Conservation (phyloP, 2,329 filamentous ascomycete species). For the Fusarium virguliforme region DNA sequence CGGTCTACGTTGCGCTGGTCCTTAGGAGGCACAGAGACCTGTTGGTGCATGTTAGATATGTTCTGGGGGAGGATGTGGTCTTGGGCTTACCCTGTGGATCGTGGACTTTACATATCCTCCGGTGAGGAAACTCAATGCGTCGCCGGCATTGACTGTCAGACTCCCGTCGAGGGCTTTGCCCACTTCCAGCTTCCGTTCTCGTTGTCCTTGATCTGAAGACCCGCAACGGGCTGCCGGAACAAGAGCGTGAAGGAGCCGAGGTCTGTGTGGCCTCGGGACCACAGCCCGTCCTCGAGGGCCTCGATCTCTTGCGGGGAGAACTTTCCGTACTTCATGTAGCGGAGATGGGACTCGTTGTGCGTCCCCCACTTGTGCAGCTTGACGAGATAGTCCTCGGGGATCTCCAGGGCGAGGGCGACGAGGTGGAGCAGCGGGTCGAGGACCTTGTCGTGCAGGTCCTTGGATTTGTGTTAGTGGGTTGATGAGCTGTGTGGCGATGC, state of each 20-base stretch:
- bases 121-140: slow-evolving; percentile 65
- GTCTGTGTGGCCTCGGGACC: slow-evolving; percentile 69
- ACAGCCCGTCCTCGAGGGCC: slow-evolving; percentile 60
- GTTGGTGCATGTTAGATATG: background rate
- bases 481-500: no score
- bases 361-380: slow-evolving; percentile 70
- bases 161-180: slow-evolving; percentile 66
- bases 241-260: slow-evolving; percentile 70
- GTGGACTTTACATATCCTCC: slow-evolving; percentile 64
- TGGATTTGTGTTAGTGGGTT: background rate
- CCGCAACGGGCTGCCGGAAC: slow-evolving; percentile 72
- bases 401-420: slow-evolving; percentile 73
- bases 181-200: slow-evolving; percentile 66
- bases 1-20: slow-evolving; percentile 64
- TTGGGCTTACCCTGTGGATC: slow-evolving; percentile 56
- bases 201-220: slow-evolving; percentile 68
- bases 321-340: slow-evolving; percentile 73
- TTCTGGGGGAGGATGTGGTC: background rate
- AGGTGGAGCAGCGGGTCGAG: slow-evolving; percentile 72
- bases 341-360: slow-evolving; percentile 73
- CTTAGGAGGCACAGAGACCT: slow-evolving; percentile 58
- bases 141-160: slow-evolving; percentile 68
- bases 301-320: slow-evolving; percentile 65
- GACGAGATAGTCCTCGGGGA: slow-evolving; percentile 72
- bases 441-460: slow-evolving; percentile 67